These are phyloP conservation scores for Termitomyces sp. DNA, from an alignment of 768 basidiomycete genomes.

Conservation along the genomic window DNA sequence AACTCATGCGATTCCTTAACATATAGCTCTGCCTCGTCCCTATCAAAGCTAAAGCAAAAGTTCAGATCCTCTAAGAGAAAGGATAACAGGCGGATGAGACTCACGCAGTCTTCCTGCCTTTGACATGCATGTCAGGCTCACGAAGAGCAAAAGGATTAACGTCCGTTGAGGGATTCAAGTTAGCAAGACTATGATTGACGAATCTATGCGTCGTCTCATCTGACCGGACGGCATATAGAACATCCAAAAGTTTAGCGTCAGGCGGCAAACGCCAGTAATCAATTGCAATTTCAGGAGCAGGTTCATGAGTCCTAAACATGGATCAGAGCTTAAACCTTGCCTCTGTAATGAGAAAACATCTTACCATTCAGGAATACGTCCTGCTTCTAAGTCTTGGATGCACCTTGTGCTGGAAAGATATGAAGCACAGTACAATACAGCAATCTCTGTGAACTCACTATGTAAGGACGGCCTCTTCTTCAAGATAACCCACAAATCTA, in stretches of 20 bases:
- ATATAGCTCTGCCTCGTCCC: slow-evolving; percentile 61
- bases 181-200: slow-evolving; percentile 93
- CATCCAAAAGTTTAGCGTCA: slow-evolving; percentile 78
- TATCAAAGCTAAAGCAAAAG: slow-evolving; percentile 48
- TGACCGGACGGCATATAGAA: slow-evolving; percentile 87
- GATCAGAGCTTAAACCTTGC: neutral
- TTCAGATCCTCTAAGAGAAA: neutral
- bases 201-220: slow-evolving; percentile 94
- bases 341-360: slow-evolving; percentile 9
- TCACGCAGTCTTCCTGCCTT: slow-evolving; percentile 73
- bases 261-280: slow-evolving; percentile 87
- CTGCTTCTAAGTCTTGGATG: slow-evolving; percentile 78
- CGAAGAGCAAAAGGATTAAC: slow-evolving; percentile 87
- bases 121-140: slow-evolving; percentile 83
- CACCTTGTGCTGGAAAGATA: slow-evolving; percentile 56
- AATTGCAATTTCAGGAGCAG: slow-evolving; percentile 86
- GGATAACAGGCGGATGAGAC: slow-evolving; percentile 19
- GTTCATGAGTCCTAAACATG: slow-evolving; percentile 47
- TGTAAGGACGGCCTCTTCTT: slow-evolving; percentile 93
- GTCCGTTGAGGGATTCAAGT: slow-evolving; percentile 70
- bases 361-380: slow-evolving; percentile 77
- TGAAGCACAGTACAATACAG: slow-evolving; percentile 4
- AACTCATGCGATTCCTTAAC: slow-evolving; percentile 57
- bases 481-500: slow-evolving; percentile 87
- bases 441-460: slow-evolving; percentile 49